Base-by-base conservation (phyloP, 2,329 filamentous ascomycete genomes). In the Xylaria sp. region DNA sequence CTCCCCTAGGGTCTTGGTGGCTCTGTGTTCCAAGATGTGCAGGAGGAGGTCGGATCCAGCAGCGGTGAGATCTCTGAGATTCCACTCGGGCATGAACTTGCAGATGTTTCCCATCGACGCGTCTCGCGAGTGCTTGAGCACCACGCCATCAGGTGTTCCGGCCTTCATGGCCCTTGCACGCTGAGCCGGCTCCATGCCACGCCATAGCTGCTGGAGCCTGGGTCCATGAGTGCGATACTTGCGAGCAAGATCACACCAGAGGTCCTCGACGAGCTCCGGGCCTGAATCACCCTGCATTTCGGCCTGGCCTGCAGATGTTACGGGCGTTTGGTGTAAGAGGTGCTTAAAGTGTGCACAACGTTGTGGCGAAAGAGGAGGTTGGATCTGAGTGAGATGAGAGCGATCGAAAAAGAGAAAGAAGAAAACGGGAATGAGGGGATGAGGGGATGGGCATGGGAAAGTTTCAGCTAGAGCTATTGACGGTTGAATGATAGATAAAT, bases 41-140 rank as follows among this genome's bases (percentile, higher is more conserved):
- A 85, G 74, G 3, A 84, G 64, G 27, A 71, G 77, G n/a, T 83
- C 76, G 0, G 82, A 78, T 1, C 72, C 74, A 0, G 79, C 74
- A 0, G 75, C 71, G 3, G 80, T 71, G 1, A 85, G 73, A 27
- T 85, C 82, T 8, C 73, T 76, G 0, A 85, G 63, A 65, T 86
- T 85, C 78, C 78, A 81, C 57, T 85, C 84, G 0, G 83, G 82
- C 0, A 81, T 71, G 2, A 84, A 53, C n/a, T 80, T 81, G 71
- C 69, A 80, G 18, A 81, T 73, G n/a, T 76, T 76, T 0, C 81
- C 82, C 27, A 83, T 16, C 0, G 79, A 78, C 2, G 32, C 29
- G 60, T 85, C 82, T 2, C 25, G 29, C 1, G 78, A 64, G 53
- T 81, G 73, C 63, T 78, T 78, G 21, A 84, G 74, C 2, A 84